Evolutionary conservation across 1,284 basidiomycete genomes (phyloP).

Genomic region (Coniophora puteana): DNA sequence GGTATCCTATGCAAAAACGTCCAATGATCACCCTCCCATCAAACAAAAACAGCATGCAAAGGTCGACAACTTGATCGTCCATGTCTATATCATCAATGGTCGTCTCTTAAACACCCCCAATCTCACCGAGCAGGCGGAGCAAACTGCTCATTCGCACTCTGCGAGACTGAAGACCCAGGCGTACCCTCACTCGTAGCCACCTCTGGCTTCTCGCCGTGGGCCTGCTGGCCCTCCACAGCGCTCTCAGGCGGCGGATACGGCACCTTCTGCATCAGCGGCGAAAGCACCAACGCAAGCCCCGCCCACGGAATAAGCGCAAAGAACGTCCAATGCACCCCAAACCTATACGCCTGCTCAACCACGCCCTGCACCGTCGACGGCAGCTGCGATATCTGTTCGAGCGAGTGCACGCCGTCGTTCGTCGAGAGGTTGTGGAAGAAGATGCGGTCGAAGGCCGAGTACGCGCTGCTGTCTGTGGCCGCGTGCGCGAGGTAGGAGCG

Average conservation of each 20-base stretch:
- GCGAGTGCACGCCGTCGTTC: slow-evolving; percentile 24
- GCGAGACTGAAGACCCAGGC: too few relatives aligned
- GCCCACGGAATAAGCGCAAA: slow-evolving; percentile 46
- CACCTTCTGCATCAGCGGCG: slow-evolving; percentile 37
- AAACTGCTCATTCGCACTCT: too few relatives aligned
- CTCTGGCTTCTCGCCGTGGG: too few relatives aligned
- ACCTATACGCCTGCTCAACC: slow-evolving; percentile 37
- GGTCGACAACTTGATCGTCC: too few relatives aligned
- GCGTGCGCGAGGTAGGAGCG: slow-evolving; percentile 26
- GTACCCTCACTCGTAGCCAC: too few relatives aligned
- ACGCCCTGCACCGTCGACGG: slow-evolving; percentile 30
- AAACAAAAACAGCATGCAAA: too few relatives aligned
- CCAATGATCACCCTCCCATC: too few relatives aligned
- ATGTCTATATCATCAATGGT: too few relatives aligned
- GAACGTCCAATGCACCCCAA: slow-evolving; percentile 42
- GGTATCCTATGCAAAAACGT: too few relatives aligned
- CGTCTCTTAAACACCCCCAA: too few relatives aligned
- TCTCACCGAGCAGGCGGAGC: too few relatives aligned
- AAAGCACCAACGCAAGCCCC: slow-evolving; percentile 30
- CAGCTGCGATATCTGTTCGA: slow-evolving; percentile 33
- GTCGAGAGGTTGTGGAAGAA: slow-evolving; percentile 18
- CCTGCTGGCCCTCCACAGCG: too few relatives aligned
- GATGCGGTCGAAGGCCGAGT: slow-evolving; percentile 24
- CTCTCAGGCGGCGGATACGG: slow-evolving; percentile 10
- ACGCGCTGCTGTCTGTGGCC: slow-evolving; percentile 21